Base-by-base conservation (phyloP, 2,329 filamentous ascomycete genomes). In the Didymella pomorum region DNA sequence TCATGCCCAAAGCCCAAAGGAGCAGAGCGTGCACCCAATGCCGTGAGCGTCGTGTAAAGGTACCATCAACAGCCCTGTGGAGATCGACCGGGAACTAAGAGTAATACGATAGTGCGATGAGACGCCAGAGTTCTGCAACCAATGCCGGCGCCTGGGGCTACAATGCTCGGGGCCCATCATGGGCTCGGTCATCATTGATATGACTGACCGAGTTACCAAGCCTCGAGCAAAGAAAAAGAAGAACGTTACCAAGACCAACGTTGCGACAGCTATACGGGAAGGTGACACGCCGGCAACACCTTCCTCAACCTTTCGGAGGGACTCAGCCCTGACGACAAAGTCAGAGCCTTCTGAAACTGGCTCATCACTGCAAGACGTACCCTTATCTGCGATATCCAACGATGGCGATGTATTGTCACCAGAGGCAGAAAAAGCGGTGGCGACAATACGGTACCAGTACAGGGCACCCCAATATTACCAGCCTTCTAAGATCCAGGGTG, bases 151-250 rank as follows among this genome's bases (percentile, higher is more conserved):
- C 11, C 64, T 75, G 16, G 66, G 69, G 16, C 63, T 75, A 31
- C 44, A 55, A 20, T 75, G 73, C 62, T 73, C 71, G 16, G 72
- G 73, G 12, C 70, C 72, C 1, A 43, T 72, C 3, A 65, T 72
- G 23, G 72, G 71, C 50, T 73, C 71, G 18, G 68, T 74, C 29
- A 71, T 76, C 48, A 76, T 76, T 52, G 72, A 75, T 29, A 75
- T 75, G 72, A 75, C 72, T 0, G 69, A 73, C 23, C 69, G 68
- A 43, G 64, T 73, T 2, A 57, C 63, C 11, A 74, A 69, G 52
- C 71, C 71, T 11, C 65, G 66, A 48, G 59, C 52, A 21, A 62
- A 67, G 9, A 72, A 70, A 61, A 71, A 71, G 47, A 68, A 61
- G 52, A 42, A 58, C 29, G 49, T 56, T 1, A 20, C 50, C 26